These are phyloP conservation scores for Backusella morwellensis DNA, from an alignment of 192 early-diverging fungal genomes.

Conservation along the genomic window DNA sequence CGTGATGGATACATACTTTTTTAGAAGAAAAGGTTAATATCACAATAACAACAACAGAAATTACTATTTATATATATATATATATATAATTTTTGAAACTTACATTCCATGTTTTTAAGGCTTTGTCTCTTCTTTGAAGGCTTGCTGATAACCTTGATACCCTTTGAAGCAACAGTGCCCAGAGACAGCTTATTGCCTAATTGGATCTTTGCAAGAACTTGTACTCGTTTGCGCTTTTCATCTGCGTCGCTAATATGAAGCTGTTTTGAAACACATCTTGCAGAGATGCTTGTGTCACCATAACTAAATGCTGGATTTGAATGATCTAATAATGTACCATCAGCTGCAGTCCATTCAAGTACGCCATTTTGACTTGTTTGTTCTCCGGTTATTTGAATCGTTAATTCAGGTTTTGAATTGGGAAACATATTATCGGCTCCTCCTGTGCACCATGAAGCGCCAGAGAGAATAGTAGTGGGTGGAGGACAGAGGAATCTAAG, in stretches of 20 bases:
- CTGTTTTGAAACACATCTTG: slow-evolving; percentile 79
- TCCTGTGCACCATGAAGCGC: slow-evolving; percentile 62
- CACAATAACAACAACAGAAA: background rate
- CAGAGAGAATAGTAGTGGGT: slow-evolving; percentile 74
- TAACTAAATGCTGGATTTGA: slow-evolving; percentile 16
- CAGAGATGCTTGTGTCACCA: slow-evolving; percentile 44
- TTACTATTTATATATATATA: slow-evolving; percentile 6
- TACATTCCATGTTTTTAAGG: slow-evolving; percentile 70
- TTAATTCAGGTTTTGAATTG: slow-evolving; percentile 41
- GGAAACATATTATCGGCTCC: background rate
- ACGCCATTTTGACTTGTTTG: slow-evolving; percentile 49
- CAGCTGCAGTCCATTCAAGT: slow-evolving; percentile 48
- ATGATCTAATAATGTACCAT: slow-evolving; percentile 42
- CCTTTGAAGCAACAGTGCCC: slow-evolving; percentile 69
- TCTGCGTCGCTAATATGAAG: slow-evolving; percentile 85
- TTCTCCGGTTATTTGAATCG: slow-evolving; percentile 58
- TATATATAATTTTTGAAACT: background rate
- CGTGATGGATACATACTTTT: slow-evolving; percentile 78
- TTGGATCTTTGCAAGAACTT: slow-evolving; percentile 71
- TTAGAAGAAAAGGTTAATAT: background rate
- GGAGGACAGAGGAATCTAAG: slow-evolving; percentile 78
- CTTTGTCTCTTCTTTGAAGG: slow-evolving; percentile 89
- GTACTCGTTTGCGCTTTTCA: slow-evolving; percentile 74
- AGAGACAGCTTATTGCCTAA: slow-evolving; percentile 58
- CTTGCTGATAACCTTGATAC: slow-evolving; percentile 90